A percentile compares a stretch with the other conserved stretches of the same genome.
Conservation (phyloP, 192 early-diverging fungal species). For the Backusella liffmaniae region DNA sequence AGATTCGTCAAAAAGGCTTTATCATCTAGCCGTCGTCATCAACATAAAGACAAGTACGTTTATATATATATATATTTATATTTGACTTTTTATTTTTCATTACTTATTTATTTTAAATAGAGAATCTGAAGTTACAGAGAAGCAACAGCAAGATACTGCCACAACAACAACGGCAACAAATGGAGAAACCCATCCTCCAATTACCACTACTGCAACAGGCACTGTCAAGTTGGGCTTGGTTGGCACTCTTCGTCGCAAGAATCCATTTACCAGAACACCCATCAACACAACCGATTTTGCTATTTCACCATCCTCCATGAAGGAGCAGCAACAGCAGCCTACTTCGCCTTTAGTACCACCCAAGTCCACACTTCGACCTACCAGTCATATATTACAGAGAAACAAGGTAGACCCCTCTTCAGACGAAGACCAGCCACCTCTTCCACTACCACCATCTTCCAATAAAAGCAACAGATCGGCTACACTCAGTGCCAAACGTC, state of each 20-base stretch:
- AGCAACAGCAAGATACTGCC: background rate
- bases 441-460: background rate
- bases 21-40: constrained; percentile 15
- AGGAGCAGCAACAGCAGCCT: background rate
- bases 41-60: constrained; percentile 9
- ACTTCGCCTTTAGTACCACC: background rate
- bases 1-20: constrained; percentile 22
- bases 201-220: background rate
- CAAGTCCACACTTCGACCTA: constrained; percentile 26
- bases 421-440: background rate
- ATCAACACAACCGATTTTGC: constrained; percentile 10
- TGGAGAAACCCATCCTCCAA: background rate
- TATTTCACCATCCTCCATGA: constrained; percentile 9
- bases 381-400: constrained; percentile 10
- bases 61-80: background rate
- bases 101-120: background rate
- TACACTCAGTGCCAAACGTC: constrained; percentile 8
- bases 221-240: background rate
- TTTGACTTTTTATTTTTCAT: background rate
- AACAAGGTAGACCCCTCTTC: constrained; percentile 22
- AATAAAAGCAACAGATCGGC: background rate
- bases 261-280: constrained; percentile 21
- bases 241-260: constrained; percentile 33
- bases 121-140: background rate
- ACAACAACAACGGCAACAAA: background rate